Conservation (phyloP, 164 flowering plant genomes). For the Akebia trifoliata region DNA sequence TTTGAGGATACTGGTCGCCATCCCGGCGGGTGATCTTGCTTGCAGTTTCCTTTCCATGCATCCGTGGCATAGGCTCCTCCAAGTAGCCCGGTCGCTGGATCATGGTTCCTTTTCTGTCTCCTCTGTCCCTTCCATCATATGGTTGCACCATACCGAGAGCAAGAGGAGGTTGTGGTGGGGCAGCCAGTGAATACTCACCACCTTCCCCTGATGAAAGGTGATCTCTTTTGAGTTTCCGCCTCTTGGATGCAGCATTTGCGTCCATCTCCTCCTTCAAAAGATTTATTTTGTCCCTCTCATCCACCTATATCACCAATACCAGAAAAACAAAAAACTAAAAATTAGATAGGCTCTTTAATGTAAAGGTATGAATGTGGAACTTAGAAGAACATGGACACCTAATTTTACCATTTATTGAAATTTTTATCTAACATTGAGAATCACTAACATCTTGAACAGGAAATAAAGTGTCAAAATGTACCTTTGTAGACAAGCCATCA, state of each 20-base stretch:
- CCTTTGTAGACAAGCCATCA: conserved; percentile 61
- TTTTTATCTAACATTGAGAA: no score
- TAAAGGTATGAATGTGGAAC: no score
- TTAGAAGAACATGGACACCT: neutral
- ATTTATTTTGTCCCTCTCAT: conserved; percentile 64
- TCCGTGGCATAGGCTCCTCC: conserved; percentile 62
- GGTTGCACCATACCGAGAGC: conserved; percentile 50
- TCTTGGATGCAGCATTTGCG: conserved; percentile 64
- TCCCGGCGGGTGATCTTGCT: conserved; percentile 78
- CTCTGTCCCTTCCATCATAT: conserved; percentile 82
- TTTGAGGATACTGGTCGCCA: conserved; percentile 80
- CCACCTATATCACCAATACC: conserved; percentile 42
- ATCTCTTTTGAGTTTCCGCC: conserved; percentile 86
- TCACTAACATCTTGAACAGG: no score
- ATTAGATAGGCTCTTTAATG: neutral
- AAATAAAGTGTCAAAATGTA: conserved; percentile 17
- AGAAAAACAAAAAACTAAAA: conserved; percentile 6
- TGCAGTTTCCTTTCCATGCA: conserved; percentile 72
- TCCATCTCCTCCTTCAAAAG: conserved; percentile 76
- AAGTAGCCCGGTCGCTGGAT: conserved; percentile 62
- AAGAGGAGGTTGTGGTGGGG: conserved; percentile 46
- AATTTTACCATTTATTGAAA: no score
- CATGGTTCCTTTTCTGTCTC: conserved; percentile 62
- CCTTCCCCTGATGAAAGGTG: conserved; percentile 54
- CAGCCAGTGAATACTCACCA: conserved; percentile 67